Base-by-base conservation (phyloP, 495 filamentous ascomycete species). In the Penicillium dipodomyicola region DNA sequence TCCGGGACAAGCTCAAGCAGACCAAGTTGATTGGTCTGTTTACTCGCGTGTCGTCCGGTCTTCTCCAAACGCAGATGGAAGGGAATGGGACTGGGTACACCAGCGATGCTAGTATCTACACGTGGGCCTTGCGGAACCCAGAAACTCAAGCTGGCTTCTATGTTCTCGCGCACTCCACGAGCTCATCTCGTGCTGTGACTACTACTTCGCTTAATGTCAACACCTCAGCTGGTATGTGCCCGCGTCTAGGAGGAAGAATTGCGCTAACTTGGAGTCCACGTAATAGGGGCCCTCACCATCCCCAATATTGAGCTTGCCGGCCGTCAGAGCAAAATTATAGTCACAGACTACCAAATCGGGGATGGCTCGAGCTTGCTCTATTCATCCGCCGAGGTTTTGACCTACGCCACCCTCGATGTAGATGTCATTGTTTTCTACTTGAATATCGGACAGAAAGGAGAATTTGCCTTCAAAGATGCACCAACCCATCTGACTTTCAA, bases 381-480 rank as follows among this genome's bases (percentile, higher is more conserved):
- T 67, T 88, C 84, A 1, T 85, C 87, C 1, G 85, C 84, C 0
- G 87, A 92, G 44, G 76, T 90, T 42, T 81, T 87, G 49, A 88
- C 87, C 0, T 85, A 81, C 67, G 71, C 67, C 9, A 75, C 60
- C 9, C 58, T 73, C 12, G 71, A 73, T 32, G 61, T 64, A 19
- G 65, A 74, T 27, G 70, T 72, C 33, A 83, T 83, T n/a, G 75
- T 86, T 0, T 65, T 90, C 9, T 73, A 90, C 22, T 63, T 91
- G 27, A 89, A 87, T 56, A 84, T 83, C 9, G 86, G 81, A 2
- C 74, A 82, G 12, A 77, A 74, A 14, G 87, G 88, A 54, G 70
- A 65, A 0, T 76, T 89, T 40, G 78, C 78, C 3, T 75, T 88
- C 50, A 65, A 74, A 49, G 72, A 73, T 47, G 59, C 60, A 9